Conservation (phyloP, 257 asterid species). For the Capsicum rhomboideum region DNA sequence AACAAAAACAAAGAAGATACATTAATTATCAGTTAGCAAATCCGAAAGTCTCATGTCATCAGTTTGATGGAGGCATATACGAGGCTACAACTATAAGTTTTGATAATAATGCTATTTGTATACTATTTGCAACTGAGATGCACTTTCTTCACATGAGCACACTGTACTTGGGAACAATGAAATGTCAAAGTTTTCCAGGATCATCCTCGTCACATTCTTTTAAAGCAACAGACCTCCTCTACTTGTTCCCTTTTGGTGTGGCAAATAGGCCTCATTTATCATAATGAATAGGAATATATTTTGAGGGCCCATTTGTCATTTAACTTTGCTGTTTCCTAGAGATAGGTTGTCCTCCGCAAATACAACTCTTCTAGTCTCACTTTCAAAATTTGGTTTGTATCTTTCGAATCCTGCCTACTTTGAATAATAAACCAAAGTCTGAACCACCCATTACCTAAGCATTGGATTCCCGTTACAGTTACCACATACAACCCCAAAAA, state of each 20-base stretch:
- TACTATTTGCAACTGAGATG: background rate
- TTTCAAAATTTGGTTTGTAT: background rate
- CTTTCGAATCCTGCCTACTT: background rate
- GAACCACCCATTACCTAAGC: background rate
- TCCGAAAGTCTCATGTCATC: background rate
- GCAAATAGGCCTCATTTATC: background rate
- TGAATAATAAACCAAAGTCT: background rate
- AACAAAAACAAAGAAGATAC: background rate
- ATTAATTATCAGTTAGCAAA: background rate
- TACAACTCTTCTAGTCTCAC: background rate
- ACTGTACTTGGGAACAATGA: background rate
- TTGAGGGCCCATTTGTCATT: background rate
- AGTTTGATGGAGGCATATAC: background rate
- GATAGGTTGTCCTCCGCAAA: background rate
- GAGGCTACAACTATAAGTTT: background rate
- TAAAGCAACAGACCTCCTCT: background rate
- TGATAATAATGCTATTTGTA: background rate
- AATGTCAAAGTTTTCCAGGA: background rate
- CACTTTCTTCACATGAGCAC: background rate
- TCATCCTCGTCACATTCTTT: background rate
- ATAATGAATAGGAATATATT: background rate
- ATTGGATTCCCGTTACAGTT: background rate
- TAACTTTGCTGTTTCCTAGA: background rate
- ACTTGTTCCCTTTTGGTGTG: background rate
- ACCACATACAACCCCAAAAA: background rate